Evolutionary conservation across 495 filamentous ascomycete species (phyloP).

Genomic region (Neurospora tetrasperma): DNA sequence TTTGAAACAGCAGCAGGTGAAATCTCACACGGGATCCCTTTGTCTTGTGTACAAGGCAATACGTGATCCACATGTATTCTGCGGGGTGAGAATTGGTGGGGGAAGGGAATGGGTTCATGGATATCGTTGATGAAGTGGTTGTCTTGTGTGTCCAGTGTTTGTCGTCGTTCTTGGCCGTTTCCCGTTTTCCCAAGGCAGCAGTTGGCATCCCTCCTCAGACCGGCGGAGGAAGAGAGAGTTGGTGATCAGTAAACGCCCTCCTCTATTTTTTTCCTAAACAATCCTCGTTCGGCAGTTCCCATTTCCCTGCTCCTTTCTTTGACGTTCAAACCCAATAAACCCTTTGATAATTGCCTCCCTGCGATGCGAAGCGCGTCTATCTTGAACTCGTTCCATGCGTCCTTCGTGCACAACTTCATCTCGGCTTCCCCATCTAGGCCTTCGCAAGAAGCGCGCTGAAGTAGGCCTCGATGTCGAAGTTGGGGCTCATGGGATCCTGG

Average conservation of each 20-base stretch:
- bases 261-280: not conserved
- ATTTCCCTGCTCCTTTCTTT: not conserved
- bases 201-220: not conserved
- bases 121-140: not conserved
- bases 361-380: slow-evolving; percentile 1
- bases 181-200: not conserved
- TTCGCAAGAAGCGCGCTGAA: slow-evolving; percentile 49
- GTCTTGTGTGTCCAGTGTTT: not conserved
- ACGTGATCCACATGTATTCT: not conserved
- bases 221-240: not conserved
- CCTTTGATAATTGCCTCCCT: not conserved
- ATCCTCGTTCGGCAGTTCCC: not conserved
- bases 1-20: not conserved
- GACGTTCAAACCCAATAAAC: not conserved
- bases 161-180: not conserved
- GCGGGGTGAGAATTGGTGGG: not conserved
- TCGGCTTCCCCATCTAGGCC: slow-evolving; percentile 30
- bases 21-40: not conserved
- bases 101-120: not conserved
- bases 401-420: slow-evolving; percentile 3
- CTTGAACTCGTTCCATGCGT: not conserved
- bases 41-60: not conserved
- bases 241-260: slow-evolving; percentile 1
- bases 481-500: slow-evolving; percentile 70
- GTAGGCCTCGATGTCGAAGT: slow-evolving; percentile 85